phyloP scores from a whole-genome alignment of 306 rosid genomes.

The Vigna unguiculata region DNA sequence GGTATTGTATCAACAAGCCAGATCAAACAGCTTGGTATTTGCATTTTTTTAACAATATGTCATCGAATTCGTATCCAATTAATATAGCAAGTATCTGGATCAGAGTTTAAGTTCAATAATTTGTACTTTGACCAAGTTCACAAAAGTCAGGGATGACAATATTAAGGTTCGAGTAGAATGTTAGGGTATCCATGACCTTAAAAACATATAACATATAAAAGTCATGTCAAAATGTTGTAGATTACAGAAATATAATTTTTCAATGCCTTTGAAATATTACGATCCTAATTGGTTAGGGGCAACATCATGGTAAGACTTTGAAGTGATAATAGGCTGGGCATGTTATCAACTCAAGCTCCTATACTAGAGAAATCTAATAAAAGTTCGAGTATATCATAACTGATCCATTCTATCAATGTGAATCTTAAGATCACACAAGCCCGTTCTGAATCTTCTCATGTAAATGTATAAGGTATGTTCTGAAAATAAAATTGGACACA shows the following conservation, averaged over 20 bases:
- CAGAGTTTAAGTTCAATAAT: background rate
- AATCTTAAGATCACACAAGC: constrained; percentile 5
- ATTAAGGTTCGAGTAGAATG: no score
- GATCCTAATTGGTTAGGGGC: background rate
- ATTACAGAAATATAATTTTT: background rate
- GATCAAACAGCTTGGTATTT: constrained; percentile 29
- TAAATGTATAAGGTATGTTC: constrained; percentile 28
- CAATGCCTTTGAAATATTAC: background rate
- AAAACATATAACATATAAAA: background rate
- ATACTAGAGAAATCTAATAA: background rate
- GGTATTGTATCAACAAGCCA: constrained; percentile 15
- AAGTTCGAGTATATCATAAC: constrained; percentile 15
- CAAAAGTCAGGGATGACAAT: background rate
- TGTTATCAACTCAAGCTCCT: constrained; percentile 8
- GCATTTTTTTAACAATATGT: background rate
- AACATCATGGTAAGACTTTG: background rate
- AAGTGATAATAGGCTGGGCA: constrained; percentile 1
- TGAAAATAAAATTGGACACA: constrained; percentile 18
- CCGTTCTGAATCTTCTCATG: constrained; percentile 28
- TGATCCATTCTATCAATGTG: constrained; percentile 16
- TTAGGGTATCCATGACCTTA: background rate
- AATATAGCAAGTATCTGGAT: no score
- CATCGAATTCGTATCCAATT: no score
- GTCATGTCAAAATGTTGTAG: background rate
- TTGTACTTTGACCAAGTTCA: background rate